Evolutionary conservation across 2,329 filamentous ascomycete species (phyloP), one percentile per base, ranked within the genome.

Genomic region (Allantophomopsis lycopodina): DNA sequence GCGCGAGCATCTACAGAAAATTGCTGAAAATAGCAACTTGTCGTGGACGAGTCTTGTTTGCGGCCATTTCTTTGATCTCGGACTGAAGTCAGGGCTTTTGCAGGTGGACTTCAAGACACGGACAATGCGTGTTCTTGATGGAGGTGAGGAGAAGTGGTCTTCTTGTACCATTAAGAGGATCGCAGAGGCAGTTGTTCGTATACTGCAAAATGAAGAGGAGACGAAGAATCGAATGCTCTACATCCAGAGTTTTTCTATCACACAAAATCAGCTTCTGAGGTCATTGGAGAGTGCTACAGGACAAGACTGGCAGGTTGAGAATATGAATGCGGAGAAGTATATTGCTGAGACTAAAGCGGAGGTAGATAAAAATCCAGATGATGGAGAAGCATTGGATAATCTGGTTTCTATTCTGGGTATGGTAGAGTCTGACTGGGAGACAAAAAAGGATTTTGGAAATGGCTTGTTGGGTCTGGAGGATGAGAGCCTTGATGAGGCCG

Each of bases 51-150:
- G 3, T 54, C 52, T 79, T 2, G 59, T 65, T 16, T 69, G 60
- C 39, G 68, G 67, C 0, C 55, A 60, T 1, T 77, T 79, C 54
- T 65, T 77, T 44, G 74, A 79, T 51, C 75, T 66, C 69, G 60
- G 57, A 4, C 30, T 52, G 12, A 45, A 42, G 31, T 51, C 46
- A 1, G 50, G 53, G 11, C 23, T 28, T 49, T 63, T 36, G 13
- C 43, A 49, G 30, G 52, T 53, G 40, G 55, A 55, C 1, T 47
- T 62, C 35, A 50, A 60, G 39, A 11, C 32, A 11, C 32, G 13
- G 5, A 53, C 23, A 48, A 46, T 43, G 43, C 45, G 5, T 4
- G 37, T 59, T 16, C 54, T 48, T 37, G 48, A 50, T 38, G 47
- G 49, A 7, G 55, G 53, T 13, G 43, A 48, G 23, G 42, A 37